Base-by-base conservation (phyloP, 371 early-diverging fungal genomes). In the Encephalitozoon cuniculi region DNA sequence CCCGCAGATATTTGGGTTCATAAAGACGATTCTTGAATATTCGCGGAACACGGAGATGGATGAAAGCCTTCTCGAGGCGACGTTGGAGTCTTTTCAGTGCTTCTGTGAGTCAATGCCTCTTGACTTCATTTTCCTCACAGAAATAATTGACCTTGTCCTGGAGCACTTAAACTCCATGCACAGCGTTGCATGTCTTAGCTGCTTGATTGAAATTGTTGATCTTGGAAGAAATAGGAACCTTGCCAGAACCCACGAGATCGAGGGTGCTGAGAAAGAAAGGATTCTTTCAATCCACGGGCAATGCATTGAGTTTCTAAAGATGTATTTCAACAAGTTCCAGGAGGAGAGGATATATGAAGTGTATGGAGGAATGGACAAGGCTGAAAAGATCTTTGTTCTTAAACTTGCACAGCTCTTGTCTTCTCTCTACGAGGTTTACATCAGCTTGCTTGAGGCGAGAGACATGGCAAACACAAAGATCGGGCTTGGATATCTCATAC, bases 81-180 rank as follows among this genome's bases (percentile, higher is more conserved):
- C 96, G 0, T 84, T 99, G 39, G 89, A 91, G 80, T 92, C 96
- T 0, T 88, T 99, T 30, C 85, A 91, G 65, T 88, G 92, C 64
- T 95, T 95, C 86, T 87, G 96, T 71, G 92, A 90, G 86, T 96
- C 95, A 92, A 91, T 97, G 76, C 95, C 95, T 28, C 87, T 92
- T 39, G 94, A 93, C 21, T 97, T 91, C 82, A 91, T 96, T 63
- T 96, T 96, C 75, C 91, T 95, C 81, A 94, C 93, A 11, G 89
- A 90, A 78, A 84, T 97, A 51, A 92, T 96, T 34, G 90, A 89
- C 15, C 30, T 80, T 2, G 40, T 84, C 9, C 30, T 32, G 15
- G 74, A 66, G 25, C 78, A 81, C 37, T 43, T 87, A 87, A 82
- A 79, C 40, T 68, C 72, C 11, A 11, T 70, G 25, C 77, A 79